Evolutionary conservation across 768 basidiomycete genomes (phyloP), one percentile per base, ranked within the genome.

Genomic region (Tulasnella sp.): DNA sequence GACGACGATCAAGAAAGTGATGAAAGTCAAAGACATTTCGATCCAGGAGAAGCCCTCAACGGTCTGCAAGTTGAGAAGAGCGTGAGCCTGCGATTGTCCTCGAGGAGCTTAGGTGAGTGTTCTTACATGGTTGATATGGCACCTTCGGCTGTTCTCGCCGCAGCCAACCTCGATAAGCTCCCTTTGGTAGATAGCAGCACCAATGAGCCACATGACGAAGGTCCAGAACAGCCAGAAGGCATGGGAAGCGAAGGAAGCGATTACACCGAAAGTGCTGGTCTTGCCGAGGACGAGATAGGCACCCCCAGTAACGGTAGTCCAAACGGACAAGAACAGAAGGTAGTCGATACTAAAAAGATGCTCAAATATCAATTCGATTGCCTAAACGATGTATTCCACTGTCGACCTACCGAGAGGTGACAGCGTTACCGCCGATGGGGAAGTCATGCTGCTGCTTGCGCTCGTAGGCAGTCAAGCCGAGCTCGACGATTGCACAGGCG

Each of bases 361-460:
- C 8, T 37, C 64, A 54, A 24, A 8, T 14, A 12, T 69, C 28
- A 69, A 31, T 20, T 69, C 12, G 64, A 69, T 2, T 28, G 31
- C 34, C 54, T 69, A 31, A 31, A 69, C 1, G 28, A 14, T 12
- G 28, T 69, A 37, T 16, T 34, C 34, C 0, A 37, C 64, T 69
- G 28, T 16, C 22, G 9, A 24, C 74, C 20, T 48, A 75, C 74
- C 74, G 74, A 48, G 41, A 42, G 46, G 74, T 75, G 20, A 48
- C 46, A 48, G 24, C 74, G 46, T 75, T 20, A 28, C 74, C 74
- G 46, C 74, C 74, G 40, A 75, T 75, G 74, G 74, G 74, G 40
- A 34, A 75, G 74, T 75, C 74, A n/a, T 75, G 74, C 74, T 75
- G 74, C 46, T 75, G 74, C 74, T 75, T 75, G 74, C 74, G 74